Percentiles rank a stretch among this genome's conserved stretches.
phyloP scores from a whole-genome alignment of 352 stramenopile species.

The Globisporangium polare region DNA sequence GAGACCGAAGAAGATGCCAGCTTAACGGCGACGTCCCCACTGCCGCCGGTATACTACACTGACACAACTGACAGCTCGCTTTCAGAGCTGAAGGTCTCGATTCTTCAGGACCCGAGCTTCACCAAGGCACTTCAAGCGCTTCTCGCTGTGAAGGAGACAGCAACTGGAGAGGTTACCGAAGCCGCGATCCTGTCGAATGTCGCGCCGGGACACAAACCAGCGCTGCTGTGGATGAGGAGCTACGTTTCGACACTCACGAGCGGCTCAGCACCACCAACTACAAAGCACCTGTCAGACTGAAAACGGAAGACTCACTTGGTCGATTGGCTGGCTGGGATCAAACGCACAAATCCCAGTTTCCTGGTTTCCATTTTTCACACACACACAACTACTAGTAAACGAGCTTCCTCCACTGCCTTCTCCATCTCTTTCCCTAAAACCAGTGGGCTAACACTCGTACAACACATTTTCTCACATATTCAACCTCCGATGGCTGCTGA shows the following conservation, averaged over 20 bases:
- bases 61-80: neutral
- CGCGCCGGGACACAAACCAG: conserved; percentile 4
- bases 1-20: conserved; percentile 25
- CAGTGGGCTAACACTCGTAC: neutral
- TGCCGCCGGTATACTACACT: conserved; percentile 27
- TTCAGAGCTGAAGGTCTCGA: conserved; percentile 14
- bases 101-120: conserved; percentile 43
- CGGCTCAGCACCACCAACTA: neutral
- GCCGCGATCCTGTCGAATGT: neutral
- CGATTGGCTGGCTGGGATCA: neutral
- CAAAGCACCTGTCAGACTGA: neutral
- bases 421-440: too few relatives aligned
- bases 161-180: conserved; percentile 11
- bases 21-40: conserved; percentile 5
- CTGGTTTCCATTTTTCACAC: conserved; percentile 2
- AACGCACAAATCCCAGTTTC: neutral
- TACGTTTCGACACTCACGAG: conserved; percentile 13
- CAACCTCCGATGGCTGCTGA: neutral
- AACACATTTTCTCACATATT: conserved; percentile 7
- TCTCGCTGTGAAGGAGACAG: conserved; percentile 13
- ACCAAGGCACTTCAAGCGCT: conserved; percentile 28
- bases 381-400: too few relatives aligned
- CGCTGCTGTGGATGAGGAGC: conserved; percentile 18
- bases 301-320: neutral
- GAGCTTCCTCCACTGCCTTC: neutral